Percentiles rank a stretch among this genome's conserved stretches.
Evolutionary conservation across 371 early-diverging fungal genomes (phyloP).

Genomic region (Circinella minor): DNA sequence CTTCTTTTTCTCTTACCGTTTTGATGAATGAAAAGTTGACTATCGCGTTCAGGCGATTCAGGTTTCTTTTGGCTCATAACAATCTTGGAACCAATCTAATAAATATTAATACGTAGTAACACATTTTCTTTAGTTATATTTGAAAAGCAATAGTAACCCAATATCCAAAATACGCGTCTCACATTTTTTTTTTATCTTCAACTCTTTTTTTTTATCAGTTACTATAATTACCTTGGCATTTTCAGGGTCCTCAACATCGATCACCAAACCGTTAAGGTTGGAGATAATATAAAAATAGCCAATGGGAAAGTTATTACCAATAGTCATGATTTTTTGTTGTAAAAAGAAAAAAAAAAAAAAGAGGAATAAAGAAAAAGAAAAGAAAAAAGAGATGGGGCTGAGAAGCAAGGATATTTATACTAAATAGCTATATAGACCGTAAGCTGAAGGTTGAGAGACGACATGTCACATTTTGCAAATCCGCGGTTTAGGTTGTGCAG

Average conservation of each 20-base stretch:
- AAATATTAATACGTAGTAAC: background rate
- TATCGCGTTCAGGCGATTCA: slow-evolving; percentile 24
- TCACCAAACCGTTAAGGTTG: slow-evolving; percentile 26
- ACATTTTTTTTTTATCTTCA: too few relatives aligned
- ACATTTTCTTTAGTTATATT: too few relatives aligned
- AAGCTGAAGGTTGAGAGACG: too few relatives aligned
- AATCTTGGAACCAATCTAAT: slow-evolving; percentile 21
- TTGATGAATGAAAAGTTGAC: slow-evolving; percentile 22
- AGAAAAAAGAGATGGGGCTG: slow-evolving; percentile 8
- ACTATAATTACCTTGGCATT: slow-evolving; percentile 29
- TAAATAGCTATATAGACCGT: too few relatives aligned
- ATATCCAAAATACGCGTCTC: too few relatives aligned
- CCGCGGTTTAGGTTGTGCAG: too few relatives aligned
- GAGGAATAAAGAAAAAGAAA: slow-evolving; percentile 9
- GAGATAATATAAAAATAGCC: slow-evolving; percentile 34
- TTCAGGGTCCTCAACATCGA: slow-evolving; percentile 29
- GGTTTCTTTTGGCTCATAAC: slow-evolving; percentile 12
- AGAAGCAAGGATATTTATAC: background rate
- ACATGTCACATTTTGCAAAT: too few relatives aligned
- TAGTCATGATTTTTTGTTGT: slow-evolving; percentile 30
- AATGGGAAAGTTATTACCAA: slow-evolving; percentile 26
- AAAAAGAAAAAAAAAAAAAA: background rate
- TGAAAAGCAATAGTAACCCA: too few relatives aligned
- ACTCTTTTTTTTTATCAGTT: background rate
- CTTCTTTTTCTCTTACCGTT: slow-evolving; percentile 26